These are phyloP conservation scores for Tanacetum coccineum DNA, from an alignment of 129 eudicot genomes.

Conservation along the genomic window DNA sequence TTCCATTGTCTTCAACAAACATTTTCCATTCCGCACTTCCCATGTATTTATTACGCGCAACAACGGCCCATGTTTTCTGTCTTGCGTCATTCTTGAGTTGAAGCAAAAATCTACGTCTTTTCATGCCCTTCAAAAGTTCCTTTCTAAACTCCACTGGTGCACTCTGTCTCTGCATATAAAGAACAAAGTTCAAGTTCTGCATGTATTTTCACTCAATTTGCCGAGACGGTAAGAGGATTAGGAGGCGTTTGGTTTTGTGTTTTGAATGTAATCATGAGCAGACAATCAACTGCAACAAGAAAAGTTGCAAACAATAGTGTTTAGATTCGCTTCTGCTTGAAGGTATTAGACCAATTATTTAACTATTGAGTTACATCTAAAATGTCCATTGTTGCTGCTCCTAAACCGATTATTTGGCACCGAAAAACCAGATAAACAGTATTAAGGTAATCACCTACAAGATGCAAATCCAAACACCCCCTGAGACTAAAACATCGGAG, in stretches of 20 bases:
- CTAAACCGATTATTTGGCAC: too few relatives aligned
- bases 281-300: too few relatives aligned
- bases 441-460: neutral
- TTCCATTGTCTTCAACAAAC: constrained; percentile 31
- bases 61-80: constrained; percentile 17
- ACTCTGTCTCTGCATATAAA: constrained; percentile 14
- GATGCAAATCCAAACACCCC: neutral
- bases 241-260: neutral
- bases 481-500: neutral
- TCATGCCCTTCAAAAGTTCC: constrained; percentile 2
- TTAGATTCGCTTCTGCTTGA: too few relatives aligned
- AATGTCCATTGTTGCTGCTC: too few relatives aligned
- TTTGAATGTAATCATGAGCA: neutral
- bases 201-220: neutral
- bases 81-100: constrained; percentile 8
- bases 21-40: constrained; percentile 14
- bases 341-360: too few relatives aligned
- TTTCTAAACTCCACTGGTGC: constrained; percentile 3
- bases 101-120: constrained; percentile 13
- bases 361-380: too few relatives aligned
- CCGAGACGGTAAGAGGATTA: neutral
- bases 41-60: neutral
- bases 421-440: too few relatives aligned
- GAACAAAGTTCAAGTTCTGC: neutral
- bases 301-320: too few relatives aligned